Base-by-base conservation (phyloP, 352 stramenopile species). In the Stramenopiles sp. region DNA sequence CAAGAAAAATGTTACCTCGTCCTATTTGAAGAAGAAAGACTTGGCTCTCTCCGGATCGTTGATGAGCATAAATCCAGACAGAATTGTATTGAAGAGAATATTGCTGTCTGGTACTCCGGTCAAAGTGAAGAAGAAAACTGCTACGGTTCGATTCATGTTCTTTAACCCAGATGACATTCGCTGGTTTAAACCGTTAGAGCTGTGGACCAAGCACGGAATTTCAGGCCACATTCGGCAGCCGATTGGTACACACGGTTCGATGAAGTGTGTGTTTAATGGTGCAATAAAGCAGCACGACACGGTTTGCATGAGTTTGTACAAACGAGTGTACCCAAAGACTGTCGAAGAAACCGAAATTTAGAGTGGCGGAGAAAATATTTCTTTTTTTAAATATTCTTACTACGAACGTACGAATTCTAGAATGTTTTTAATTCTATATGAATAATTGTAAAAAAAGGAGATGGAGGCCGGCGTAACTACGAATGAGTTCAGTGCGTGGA, bases 121-220 rank as follows among this genome's bases (percentile, higher is more conserved):
- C 3, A 92, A 95, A 76, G 94, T 98, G n/a, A 96, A 98, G 80
- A 98, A 98, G 79, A 89, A 92, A 74, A 94, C 93, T 81, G 95
- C 94, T 30, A 94, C 97, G 3, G 87, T 99, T 32, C 95, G 96
- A 68, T 96, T 98, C 86, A 98, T 99, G 94, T 99, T 99, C 85
- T 94, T 97, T 82, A 94, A 96, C 81, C 94, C 94, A 1, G 92
- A 97, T 76, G 94, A 98, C 81, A 88, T 98, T 0, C 89, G 85
- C 77, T 99, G 93, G 93, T 99, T 99, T 84, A 97, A 97, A 80
- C 95, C 95, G 6, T 91, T 97, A 32, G 93, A 96, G 78, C 84
- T 99, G 34, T 85, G 84, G 68, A 98, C 94, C 68, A 98, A 98
- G 83, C 92, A 98, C 81, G 96, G 96, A 48, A 84, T 98, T 74